Evolutionary conservation across 345 rosid genomes (phyloP).

Genomic region (Noccaea caerulescens): DNA sequence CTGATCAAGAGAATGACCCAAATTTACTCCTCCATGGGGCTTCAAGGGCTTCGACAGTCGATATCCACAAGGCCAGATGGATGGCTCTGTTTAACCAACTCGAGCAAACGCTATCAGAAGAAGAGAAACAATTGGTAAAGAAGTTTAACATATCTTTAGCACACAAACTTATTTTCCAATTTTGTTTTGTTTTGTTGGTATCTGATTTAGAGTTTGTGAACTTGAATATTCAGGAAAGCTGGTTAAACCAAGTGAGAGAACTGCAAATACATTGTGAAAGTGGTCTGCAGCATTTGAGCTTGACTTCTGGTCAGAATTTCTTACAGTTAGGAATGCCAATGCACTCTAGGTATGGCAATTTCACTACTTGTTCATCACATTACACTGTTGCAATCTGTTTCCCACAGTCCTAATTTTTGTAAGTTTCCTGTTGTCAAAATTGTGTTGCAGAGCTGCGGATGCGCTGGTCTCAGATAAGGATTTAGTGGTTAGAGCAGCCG

Average conservation of each 20-base stretch:
- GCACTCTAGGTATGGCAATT: constrained; percentile 41
- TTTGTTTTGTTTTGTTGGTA: constrained; percentile 15
- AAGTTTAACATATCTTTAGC: constrained; percentile 11
- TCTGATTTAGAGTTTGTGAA: constrained; percentile 27
- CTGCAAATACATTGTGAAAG: constrained; percentile 76
- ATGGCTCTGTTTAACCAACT: constrained; percentile 70
- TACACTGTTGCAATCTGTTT: constrained; percentile 14
- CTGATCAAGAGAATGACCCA: constrained; percentile 57
- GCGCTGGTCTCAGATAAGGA: constrained; percentile 59
- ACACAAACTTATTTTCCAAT: too few relatives aligned
- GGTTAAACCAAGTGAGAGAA: constrained; percentile 72
- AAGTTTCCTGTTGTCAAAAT: constrained; percentile 10
- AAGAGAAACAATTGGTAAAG: constrained; percentile 89
- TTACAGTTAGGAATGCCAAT: constrained; percentile 49
- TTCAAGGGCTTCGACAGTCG: constrained; percentile 39
- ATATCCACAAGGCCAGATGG: constrained; percentile 75
- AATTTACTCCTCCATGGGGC: constrained; percentile 43
- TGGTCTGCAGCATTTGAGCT: constrained; percentile 68
- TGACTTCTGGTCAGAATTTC: constrained; percentile 46
- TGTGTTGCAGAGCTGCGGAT: constrained; percentile 54
- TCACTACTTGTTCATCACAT: constrained; percentile 50
- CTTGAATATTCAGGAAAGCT: constrained; percentile 65
- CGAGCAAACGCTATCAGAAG: constrained; percentile 74
- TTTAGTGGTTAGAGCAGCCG: constrained; percentile 83
- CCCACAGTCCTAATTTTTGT: neutral